These are phyloP conservation scores for Passiflora organensis DNA, from an alignment of 345 rosid species.

Conservation along the genomic window DNA sequence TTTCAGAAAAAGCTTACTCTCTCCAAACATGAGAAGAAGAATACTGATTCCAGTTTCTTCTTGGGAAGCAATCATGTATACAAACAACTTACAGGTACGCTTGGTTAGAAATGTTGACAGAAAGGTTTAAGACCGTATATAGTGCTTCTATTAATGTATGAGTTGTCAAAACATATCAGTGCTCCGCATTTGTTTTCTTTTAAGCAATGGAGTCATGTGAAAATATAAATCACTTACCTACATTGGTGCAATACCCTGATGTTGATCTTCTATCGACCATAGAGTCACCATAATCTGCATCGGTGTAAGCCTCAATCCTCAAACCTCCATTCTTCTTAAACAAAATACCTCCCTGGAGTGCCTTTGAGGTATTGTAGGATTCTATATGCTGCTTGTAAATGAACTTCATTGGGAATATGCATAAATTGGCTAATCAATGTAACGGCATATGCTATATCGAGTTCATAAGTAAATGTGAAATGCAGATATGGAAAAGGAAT, in stretches of 20 bases:
- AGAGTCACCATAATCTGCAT: too few species aligned
- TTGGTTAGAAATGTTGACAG: neutral
- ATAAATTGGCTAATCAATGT: too few species aligned
- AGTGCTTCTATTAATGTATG: neutral
- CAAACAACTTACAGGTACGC: slow-evolving; percentile 58
- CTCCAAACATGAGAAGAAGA: slow-evolving; percentile 60
- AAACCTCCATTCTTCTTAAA: too few species aligned
- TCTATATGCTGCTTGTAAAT: too few species aligned
- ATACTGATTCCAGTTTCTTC: slow-evolving; percentile 35
- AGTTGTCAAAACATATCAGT: too few species aligned
- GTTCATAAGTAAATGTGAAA: slow-evolving; percentile 13
- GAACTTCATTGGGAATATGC: too few species aligned
- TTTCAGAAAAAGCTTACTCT: slow-evolving; percentile 81
- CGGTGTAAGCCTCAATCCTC: too few species aligned
- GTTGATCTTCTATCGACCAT: too few species aligned
- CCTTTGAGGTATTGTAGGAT: too few species aligned
- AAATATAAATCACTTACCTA: too few species aligned
- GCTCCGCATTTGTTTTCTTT: neutral
- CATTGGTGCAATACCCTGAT: too few species aligned
- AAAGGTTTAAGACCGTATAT: neutral
- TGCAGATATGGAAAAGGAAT: slow-evolving; percentile 85
- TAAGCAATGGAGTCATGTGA: neutral
- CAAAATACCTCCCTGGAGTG: too few species aligned
- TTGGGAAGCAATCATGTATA: slow-evolving; percentile 40
- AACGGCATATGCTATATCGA: neutral